phyloP scores from a whole-genome alignment of 1,139 yeast genomes.

The Geotrichum restrictum region DNA sequence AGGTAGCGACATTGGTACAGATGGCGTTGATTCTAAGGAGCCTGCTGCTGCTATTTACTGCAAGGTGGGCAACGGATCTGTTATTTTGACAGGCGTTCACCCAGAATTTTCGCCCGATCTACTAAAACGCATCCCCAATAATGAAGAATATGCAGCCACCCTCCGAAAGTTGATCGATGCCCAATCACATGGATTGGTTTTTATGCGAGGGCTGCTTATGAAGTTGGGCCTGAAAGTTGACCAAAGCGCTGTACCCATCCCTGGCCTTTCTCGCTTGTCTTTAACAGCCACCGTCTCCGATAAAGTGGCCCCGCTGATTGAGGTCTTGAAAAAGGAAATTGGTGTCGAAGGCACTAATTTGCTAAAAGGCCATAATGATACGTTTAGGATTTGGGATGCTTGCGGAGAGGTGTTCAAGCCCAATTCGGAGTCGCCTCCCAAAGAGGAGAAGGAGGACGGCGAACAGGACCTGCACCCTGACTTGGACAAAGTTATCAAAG shows the following conservation, averaged over 20 bases:
- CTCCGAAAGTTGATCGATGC: conserved; percentile 43
- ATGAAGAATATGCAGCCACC: conserved; percentile 39
- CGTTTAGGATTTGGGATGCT: conserved; percentile 19
- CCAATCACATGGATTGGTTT: conserved; percentile 50
- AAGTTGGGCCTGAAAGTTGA: conserved; percentile 68
- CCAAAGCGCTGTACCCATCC: conserved; percentile 48
- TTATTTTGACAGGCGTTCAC: conserved; percentile 76
- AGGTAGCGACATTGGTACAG: conserved; percentile 40
- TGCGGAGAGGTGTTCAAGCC: conserved; percentile 2
- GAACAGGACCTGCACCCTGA: conserved; percentile 34
- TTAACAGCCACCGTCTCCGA: conserved; percentile 40
- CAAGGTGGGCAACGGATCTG: conserved; percentile 71
- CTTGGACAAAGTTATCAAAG: conserved; percentile 53
- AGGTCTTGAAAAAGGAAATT: conserved; percentile 30
- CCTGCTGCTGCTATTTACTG: conserved; percentile 66
- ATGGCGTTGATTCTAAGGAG: conserved; percentile 22
- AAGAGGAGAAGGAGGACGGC: not conserved
- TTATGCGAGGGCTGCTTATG: conserved; percentile 53
- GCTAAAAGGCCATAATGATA: conserved; percentile 20
- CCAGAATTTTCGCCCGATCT: conserved; percentile 74
- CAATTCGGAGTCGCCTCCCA: not conserved
- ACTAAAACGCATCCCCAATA: conserved; percentile 38
- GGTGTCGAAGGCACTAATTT: conserved; percentile 8
- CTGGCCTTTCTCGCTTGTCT: conserved; percentile 63
- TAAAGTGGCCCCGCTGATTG: conserved; percentile 33